Evolutionary conservation across 148 eudicot species (phyloP), one percentile per base, ranked within the genome.

Genomic region (Linanthus parryae): DNA sequence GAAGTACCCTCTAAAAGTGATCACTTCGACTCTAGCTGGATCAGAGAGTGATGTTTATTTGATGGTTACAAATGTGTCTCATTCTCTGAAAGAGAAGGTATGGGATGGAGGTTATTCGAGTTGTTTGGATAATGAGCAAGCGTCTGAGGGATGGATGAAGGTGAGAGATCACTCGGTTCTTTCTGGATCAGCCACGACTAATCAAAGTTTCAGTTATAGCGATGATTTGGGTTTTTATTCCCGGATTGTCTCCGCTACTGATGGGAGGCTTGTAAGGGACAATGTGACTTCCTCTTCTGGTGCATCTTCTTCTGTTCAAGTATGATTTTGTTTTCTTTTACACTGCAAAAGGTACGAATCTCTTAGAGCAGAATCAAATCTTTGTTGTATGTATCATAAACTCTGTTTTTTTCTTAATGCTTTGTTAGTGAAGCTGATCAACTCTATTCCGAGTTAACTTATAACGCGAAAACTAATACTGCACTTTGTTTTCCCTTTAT

Each of bases 111-210:
- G 26, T 1, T 25, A 41, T 12, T 26, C 62, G 2, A 67, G 67
- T 37, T 44, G 57, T 8, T 21, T 69, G 24, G 19, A n/a, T 2
- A 86, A 83, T 47, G 57, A 8, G 26, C 98, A 91, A 62, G 48
- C 62, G 14, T 75, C 76, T 0, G 44, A 30, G 8, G 95, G 98
- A 37, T 81, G 77, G 84, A 79, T 86, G 84, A 30, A 57, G 52
- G 82, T 86, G 33, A 67, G 67, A 63, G 86, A 72, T 55, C 73
- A 79, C 46, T 56, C 65, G 24, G 88, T 91, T 49, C 64, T 86
- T 11, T 68, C 82, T 14, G 98, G 98, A 51, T 48, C 58, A 12
- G 84, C 84, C 15, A 35, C 17, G 16, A 83, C 89, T 10, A 51
- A 47, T 19, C 98, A 91, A 18, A 64, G 33, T 21, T 63, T 74